These are phyloP conservation scores for Auricularia sp. DNA, from an alignment of 768 basidiomycete genomes.

Conservation along the genomic window DNA sequence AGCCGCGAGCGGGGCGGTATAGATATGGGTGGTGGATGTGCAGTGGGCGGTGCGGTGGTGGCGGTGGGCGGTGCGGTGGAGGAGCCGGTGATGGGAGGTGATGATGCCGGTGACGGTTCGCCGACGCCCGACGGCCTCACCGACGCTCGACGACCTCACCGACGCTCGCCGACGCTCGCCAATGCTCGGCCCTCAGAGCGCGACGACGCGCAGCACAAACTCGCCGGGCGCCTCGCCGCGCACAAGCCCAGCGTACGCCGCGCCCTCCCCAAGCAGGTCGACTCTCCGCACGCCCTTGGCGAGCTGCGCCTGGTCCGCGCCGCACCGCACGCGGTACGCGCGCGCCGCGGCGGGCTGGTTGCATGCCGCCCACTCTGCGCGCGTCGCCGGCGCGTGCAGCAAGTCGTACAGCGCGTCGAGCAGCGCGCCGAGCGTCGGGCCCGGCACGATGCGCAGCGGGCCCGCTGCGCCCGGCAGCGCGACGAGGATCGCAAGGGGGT, in stretches of 20 bases:
- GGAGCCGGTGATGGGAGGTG: too few species aligned
- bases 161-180: too few species aligned
- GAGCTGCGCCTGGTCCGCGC: neutral
- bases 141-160: too few species aligned
- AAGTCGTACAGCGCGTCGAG: neutral
- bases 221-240: neutral
- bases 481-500: neutral
- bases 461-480: neutral
- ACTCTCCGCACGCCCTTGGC: neutral
- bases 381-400: neutral
- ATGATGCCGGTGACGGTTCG: too few species aligned
- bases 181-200: too few species aligned
- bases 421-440: neutral
- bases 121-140: too few species aligned
- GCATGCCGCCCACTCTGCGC: neutral
- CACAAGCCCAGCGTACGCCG: neutral
- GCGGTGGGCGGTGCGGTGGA: too few species aligned
- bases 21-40: too few species aligned
- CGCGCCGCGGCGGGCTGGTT: neutral
- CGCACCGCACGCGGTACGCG: neutral
- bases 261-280: neutral
- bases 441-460: neutral
- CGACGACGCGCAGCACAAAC: neutral
- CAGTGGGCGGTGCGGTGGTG: too few species aligned
- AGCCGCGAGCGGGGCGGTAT: too few species aligned